phyloP scores from a whole-genome alignment of 352 stramenopile genomes.

The Globisporangium polare region DNA sequence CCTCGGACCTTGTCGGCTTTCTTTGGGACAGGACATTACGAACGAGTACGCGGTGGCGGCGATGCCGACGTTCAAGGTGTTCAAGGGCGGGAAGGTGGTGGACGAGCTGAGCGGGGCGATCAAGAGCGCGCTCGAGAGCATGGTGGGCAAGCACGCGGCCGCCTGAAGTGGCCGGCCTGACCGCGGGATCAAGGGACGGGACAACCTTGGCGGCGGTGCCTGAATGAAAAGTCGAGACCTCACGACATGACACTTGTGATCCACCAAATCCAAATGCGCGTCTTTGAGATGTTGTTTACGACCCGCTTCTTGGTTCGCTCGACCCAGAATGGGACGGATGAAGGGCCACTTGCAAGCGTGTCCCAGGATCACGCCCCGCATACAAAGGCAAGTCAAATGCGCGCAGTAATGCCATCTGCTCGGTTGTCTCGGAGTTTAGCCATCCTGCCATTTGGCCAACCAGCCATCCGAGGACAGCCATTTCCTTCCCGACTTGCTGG shows the following conservation, averaged over 20 bases:
- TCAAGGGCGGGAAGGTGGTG: conserved; percentile 85
- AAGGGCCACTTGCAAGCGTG: conserved; percentile 2
- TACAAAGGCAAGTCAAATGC: conserved; percentile 2
- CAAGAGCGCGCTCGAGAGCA: conserved; percentile 46
- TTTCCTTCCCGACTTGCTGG: background rate
- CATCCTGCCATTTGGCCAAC: conserved; percentile 2
- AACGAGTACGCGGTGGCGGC: conserved; percentile 64
- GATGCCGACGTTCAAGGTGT: conserved; percentile 94
- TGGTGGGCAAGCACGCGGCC: conserved; percentile 41
- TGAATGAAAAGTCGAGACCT: background rate
- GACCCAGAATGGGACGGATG: background rate
- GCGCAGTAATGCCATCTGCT: conserved; percentile 14
- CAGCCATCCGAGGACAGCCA: background rate
- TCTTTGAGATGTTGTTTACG: background rate
- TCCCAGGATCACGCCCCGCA: background rate
- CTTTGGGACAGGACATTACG: conserved; percentile 42
- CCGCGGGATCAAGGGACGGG: background rate
- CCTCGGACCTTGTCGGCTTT: background rate
- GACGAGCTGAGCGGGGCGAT: conserved; percentile 85
- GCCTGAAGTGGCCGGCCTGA: background rate
- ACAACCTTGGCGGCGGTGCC: background rate
- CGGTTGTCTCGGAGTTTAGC: background rate
- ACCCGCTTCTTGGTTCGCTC: background rate
- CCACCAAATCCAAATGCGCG: background rate
- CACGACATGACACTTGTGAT: too few species aligned